A percentile compares a stretch with the other conserved stretches of the same genome.
phyloP scores from a whole-genome alignment of 2,329 filamentous ascomycete genomes.

The Claviceps sp. region DNA sequence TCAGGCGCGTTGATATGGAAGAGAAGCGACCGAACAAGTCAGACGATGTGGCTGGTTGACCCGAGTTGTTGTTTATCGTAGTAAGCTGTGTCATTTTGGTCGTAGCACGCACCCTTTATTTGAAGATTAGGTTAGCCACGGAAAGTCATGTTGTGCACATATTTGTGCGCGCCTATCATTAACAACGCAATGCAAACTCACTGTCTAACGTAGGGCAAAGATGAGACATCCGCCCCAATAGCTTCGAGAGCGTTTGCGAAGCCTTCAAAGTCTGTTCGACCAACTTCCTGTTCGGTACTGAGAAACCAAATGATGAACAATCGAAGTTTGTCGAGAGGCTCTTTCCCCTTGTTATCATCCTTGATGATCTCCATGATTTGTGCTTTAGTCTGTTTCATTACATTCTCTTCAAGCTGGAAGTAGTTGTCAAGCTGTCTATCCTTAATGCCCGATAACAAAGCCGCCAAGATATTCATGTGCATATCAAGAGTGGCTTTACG shows the following conservation, averaged over 20 bases:
- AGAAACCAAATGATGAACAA: conserved; percentile 96
- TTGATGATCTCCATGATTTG: conserved; percentile 82
- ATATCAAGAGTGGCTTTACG: conserved; percentile 89
- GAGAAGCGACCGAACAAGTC: conserved; percentile 91
- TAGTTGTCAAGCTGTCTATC: conserved; percentile 91
- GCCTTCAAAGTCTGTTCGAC: conserved; percentile 65
- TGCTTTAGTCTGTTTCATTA: conserved; percentile 78
- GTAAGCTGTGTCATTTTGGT: conserved; percentile 98
- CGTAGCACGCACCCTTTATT: conserved; percentile 65
- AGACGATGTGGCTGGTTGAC: conserved; percentile 46
- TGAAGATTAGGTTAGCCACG: neutral
- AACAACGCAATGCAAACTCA: conserved; percentile 26
- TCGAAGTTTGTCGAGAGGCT: conserved; percentile 78
- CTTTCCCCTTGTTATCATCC: conserved; percentile 66
- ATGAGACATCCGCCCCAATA: conserved; percentile 62
- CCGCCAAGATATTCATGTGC: conserved; percentile 97
- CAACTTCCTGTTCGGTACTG: conserved; percentile 82
- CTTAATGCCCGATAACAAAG: conserved; percentile 66
- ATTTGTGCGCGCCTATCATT: neutral
- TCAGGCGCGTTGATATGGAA: conserved; percentile 79
- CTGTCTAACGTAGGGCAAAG: conserved; percentile 78
- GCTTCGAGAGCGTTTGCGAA: conserved; percentile 74
- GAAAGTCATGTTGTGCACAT: neutral
- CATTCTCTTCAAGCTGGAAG: conserved; percentile 87
- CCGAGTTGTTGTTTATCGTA: conserved; percentile 59